These are phyloP conservation scores for Cryptococcus sp. DNA, from an alignment of 1,284 basidiomycete species.

Conservation along the genomic window DNA sequence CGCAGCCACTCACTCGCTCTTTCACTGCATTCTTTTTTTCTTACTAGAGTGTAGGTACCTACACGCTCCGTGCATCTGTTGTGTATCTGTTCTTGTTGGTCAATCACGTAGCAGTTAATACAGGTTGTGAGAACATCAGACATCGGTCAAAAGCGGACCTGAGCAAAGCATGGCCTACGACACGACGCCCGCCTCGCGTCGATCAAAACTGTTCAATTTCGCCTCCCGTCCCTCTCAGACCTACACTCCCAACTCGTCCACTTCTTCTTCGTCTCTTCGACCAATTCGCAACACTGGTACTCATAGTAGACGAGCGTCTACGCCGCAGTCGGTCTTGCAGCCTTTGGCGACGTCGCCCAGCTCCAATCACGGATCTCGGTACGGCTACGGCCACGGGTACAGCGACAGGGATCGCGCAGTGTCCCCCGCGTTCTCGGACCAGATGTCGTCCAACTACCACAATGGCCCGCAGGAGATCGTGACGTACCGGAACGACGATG, in stretches of 20 bases:
- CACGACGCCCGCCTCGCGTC: not conserved
- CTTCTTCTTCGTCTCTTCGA: not conserved
- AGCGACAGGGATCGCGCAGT: constrained; percentile 1
- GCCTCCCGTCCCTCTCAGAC: not conserved
- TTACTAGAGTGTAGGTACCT: too few relatives aligned
- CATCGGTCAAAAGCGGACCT: too few relatives aligned
- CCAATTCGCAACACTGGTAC: not conserved
- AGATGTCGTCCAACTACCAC: constrained; percentile 21
- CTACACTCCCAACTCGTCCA: not conserved
- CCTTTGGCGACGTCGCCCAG: not conserved
- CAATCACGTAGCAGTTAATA: too few relatives aligned
- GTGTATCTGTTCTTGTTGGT: too few relatives aligned
- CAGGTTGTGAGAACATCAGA: too few relatives aligned
- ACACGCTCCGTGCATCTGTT: too few relatives aligned
- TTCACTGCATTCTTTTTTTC: too few relatives aligned
- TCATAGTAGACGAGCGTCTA: not conserved
- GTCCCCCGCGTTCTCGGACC: constrained; percentile 17
- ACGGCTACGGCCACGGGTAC: not conserved
- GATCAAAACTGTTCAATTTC: not conserved
- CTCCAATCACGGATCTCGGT: not conserved
- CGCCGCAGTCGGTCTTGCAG: not conserved
- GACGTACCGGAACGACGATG: constrained; percentile 27
- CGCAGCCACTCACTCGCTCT: too few relatives aligned
- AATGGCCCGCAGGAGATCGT: constrained; percentile 25
- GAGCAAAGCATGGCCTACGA: too few relatives aligned